Percentiles rank a stretch among this genome's conserved stretches.
phyloP scores from a whole-genome alignment of 2,329 filamentous ascomycete genomes.

The Trichoderma sp. region DNA sequence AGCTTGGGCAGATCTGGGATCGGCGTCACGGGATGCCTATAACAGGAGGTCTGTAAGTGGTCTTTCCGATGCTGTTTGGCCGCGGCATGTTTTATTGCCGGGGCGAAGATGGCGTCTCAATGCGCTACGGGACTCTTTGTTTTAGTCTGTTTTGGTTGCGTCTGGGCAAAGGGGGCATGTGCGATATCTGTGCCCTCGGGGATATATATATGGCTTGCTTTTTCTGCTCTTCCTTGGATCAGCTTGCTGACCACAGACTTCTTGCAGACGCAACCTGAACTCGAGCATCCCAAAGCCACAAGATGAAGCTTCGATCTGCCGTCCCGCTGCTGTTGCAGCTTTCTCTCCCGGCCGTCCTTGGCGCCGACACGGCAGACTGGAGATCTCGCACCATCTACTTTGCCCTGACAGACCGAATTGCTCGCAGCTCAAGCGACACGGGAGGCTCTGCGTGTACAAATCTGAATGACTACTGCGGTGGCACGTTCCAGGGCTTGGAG shows the following conservation, averaged over 20 bases:
- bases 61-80: constrained; percentile 28
- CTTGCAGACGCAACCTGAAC: too few species aligned
- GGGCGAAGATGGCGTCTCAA: neutral
- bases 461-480: constrained; percentile 58
- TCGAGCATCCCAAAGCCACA: neutral
- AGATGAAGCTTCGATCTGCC: constrained; percentile 13
- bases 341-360: constrained; percentile 26
- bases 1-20: constrained; percentile 16
- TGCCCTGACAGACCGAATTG: constrained; percentile 59
- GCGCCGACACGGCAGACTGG: constrained; percentile 48
- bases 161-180: neutral
- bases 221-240: neutral
- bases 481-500: constrained; percentile 60
- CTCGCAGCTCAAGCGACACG: constrained; percentile 46
- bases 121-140: neutral
- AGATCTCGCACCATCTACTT: constrained; percentile 60
- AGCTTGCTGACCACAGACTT: neutral
- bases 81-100: neutral
- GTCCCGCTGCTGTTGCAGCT: constrained; percentile 25
- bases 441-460: constrained; percentile 47
- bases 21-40: constrained; percentile 51
- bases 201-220: neutral
- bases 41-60: constrained; percentile 41
- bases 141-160: neutral
- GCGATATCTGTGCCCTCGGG: neutral